A percentile compares a stretch with the other conserved stretches of the same genome.
These are phyloP conservation scores for Lyophyllum semitale DNA, from an alignment of 768 basidiomycete genomes.

Conservation along the genomic window DNA sequence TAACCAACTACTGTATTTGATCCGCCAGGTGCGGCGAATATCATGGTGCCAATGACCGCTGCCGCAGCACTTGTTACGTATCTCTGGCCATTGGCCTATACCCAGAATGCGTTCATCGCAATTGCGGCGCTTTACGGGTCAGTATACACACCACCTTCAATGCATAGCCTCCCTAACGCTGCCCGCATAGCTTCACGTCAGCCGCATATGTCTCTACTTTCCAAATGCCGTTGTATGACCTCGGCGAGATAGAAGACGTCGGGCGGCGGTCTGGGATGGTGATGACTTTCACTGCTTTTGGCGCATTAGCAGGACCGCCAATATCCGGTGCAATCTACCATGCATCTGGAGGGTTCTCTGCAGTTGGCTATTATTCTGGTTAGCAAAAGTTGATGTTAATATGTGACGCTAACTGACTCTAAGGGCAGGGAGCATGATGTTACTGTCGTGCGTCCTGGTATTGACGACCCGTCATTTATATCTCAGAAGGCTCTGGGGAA, in stretches of 20 bases:
- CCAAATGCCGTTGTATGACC: slow-evolving; percentile 44
- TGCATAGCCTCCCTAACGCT: not conserved
- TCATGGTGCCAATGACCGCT: slow-evolving; percentile 54
- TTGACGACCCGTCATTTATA: slow-evolving; percentile 40
- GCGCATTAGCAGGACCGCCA: slow-evolving; percentile 60
- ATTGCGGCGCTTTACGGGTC: slow-evolving; percentile 62
- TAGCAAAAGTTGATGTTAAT: not conserved
- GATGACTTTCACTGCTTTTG: slow-evolving; percentile 51
- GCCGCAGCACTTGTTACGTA: slow-evolving; percentile 54
- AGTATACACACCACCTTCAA: slow-evolving; percentile 14
- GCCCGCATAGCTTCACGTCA: slow-evolving; percentile 40
- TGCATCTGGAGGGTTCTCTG: slow-evolving; percentile 44
- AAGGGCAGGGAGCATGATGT: slow-evolving; percentile 26
- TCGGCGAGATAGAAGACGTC: slow-evolving; percentile 55
- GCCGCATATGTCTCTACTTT: slow-evolving; percentile 53
- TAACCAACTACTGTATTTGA: not conserved
- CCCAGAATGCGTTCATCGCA: slow-evolving; percentile 41
- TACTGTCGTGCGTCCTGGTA: slow-evolving; percentile 44
- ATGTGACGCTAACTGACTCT: not conserved
- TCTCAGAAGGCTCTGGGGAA: slow-evolving; percentile 39
- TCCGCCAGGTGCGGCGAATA: slow-evolving; percentile 53
- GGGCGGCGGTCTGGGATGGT: slow-evolving; percentile 60
- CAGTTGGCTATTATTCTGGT: slow-evolving; percentile 56
- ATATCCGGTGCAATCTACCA: slow-evolving; percentile 61
- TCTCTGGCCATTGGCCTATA: slow-evolving; percentile 58